Percentiles rank a stretch among this genome's conserved stretches.
These are phyloP conservation scores for Straminergon stramineum DNA, from an alignment of 225 moss, liverwort and hornwort genomes.

Conservation along the genomic window DNA sequence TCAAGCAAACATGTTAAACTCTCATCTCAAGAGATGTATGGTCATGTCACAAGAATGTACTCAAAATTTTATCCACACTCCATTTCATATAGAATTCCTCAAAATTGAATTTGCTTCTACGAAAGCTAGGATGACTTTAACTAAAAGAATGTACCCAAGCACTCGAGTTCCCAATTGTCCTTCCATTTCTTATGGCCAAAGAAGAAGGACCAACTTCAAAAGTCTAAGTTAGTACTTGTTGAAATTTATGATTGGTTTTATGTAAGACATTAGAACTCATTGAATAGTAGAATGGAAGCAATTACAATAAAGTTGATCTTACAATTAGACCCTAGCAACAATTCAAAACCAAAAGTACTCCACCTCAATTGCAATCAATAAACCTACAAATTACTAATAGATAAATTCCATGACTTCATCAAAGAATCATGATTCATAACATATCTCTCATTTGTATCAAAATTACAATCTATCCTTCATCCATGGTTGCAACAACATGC, in stretches of 20 bases:
- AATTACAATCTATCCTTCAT: background rate
- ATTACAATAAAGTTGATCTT: background rate
- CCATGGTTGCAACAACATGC: background rate
- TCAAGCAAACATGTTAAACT: background rate
- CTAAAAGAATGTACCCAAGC: background rate
- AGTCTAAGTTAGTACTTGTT: background rate
- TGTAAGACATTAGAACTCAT: background rate
- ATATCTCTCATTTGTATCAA: background rate
- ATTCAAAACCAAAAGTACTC: background rate
- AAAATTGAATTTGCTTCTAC: background rate
- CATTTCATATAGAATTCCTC: background rate
- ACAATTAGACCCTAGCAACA: background rate
- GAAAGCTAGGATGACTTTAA: background rate
- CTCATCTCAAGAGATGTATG: background rate
- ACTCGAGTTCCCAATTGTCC: accelerated
- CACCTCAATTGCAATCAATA: background rate
- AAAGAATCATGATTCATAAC: background rate
- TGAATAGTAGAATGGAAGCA: background rate
- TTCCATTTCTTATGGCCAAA: background rate
- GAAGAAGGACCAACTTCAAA: background rate
- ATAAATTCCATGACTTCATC: background rate
- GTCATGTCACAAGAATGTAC: background rate
- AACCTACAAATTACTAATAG: background rate
- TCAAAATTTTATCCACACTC: background rate
- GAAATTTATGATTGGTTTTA: background rate